Evolutionary conservation across 495 filamentous ascomycete genomes (phyloP), one percentile per base, ranked within the genome.

Genomic region (Massariosphaeria phaeospora): DNA sequence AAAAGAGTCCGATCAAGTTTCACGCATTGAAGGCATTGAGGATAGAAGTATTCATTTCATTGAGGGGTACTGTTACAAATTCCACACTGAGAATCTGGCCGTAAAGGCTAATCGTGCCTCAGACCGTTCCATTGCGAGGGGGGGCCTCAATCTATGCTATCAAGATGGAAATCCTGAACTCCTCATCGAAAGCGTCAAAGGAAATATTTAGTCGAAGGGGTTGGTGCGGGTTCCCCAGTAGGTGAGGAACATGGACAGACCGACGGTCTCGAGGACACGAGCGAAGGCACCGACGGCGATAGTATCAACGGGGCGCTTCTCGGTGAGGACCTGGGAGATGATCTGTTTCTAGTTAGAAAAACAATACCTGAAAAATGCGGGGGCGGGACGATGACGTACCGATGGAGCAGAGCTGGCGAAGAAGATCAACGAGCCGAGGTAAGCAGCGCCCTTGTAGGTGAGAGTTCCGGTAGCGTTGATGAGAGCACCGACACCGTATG

Each of bases 191-290:
- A 17, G 11, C 30, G 15, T 41, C 34, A 20, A 38, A 54, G 9
- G 13, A 50, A 29, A 40, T 30, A 23, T 58, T 57, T 69, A 70
- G 57, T 69, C 66, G 58, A 70, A 70, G 33, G 89, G 85, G 74
- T 87, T 86, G 69, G 89, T 94, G 62, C 85, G 83, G 47, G 91
- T 96, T 60, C 93, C 93, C 93, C 93, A 98, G 84, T 86, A 98
- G 61, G 88, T 95, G 55, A 98, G 74, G 80, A 96, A 89, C 67
- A 96, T 63, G 50, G 85, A 87, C 35, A 97, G 77, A 30, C 93
- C 93, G 48, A 97, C 84, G 3, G 93, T 96, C 77, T 98, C 93
- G 55, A 96, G 82, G 61, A 93, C 72, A 65, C 90, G 88, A 55
- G 86, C 83, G 9, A 93, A 71, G 41, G 84, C 81, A 64, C 84